Evolutionary conservation across 768 basidiomycete genomes (phyloP), one percentile per base, ranked within the genome.

Genomic region (Tylopilus vinaceipallidus): DNA sequence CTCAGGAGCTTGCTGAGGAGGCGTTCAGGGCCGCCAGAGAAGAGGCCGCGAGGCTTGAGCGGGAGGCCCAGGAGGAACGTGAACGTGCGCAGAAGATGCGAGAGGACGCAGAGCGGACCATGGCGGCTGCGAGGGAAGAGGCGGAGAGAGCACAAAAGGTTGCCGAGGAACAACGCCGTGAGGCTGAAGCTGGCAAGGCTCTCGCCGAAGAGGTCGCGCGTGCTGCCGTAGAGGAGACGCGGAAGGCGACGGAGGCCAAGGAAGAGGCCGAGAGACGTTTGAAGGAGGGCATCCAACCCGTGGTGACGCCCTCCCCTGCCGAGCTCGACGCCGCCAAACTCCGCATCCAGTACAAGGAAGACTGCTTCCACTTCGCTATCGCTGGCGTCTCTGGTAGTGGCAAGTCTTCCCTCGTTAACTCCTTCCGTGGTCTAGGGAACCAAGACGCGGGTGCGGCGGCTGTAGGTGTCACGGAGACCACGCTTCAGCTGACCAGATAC

Each of bases 401-500:
- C 33, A 72, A 72, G 47, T 72, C 71, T 1, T 71, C 71, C 9
- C 57, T 72, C 6, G 61, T 72, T 19, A 71, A 72, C 49, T 61
- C 71, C 4, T 61, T 71, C 37, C 68, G 71, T 4, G 69, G 71
- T 9, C 29, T 71, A 30, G 52, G 50, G 8, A 63, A 52, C 43
- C 39, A 39, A 26, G 57, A 62, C 2, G 19, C 44, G 0, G 51
- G 54, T 39, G 49, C 53, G 17, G 61, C 57, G 1, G 57, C 61
- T 14, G 57, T 56, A 0, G 60, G 60, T 0, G 49, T 62, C 26
- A 50, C 43, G 1, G 61, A 60, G 46, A 63, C 57, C 16, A 63
- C 57, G 0, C 50, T 54, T 14, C n/a, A 14, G 3, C 42, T 53
- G 40, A 49, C 42, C 16, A 42, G 60, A 23, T 60, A 63, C 41